phyloP scores from a whole-genome alignment of 2,329 filamentous ascomycete genomes.

The Neurospora sp. region DNA sequence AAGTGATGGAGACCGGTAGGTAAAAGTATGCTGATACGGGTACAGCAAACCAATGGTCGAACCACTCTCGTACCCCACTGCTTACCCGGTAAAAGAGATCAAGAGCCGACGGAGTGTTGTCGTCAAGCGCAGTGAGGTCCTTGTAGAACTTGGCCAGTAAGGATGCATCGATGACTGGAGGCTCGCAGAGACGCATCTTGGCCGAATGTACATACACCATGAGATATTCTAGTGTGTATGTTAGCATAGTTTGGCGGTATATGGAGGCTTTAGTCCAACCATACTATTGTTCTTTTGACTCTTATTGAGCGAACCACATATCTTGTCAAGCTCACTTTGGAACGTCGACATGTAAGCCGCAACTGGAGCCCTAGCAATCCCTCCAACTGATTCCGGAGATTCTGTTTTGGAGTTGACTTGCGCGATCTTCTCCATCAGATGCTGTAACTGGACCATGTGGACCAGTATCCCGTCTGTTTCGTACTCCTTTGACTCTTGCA shows the following conservation, averaged over 20 bases:
- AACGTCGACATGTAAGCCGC: constrained; percentile 38
- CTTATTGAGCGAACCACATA: constrained; percentile 26
- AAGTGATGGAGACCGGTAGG: constrained; percentile 34
- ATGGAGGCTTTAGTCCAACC: constrained; percentile 9
- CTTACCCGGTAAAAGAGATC: constrained; percentile 42
- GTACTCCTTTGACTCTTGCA: constrained; percentile 34
- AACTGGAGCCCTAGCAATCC: constrained; percentile 29
- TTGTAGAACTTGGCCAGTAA: constrained; percentile 33
- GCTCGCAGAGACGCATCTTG: constrained; percentile 36
- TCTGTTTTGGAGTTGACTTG: constrained; percentile 29
- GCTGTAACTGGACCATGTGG: constrained; percentile 38
- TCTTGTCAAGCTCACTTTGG: constrained; percentile 34
- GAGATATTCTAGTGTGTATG: constrained; percentile 25
- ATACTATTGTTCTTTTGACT: constrained; percentile 29
- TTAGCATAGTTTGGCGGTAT: not conserved
- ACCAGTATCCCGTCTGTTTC: constrained; percentile 37
- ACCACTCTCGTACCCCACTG: constrained; percentile 37
- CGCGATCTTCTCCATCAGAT: constrained; percentile 40
- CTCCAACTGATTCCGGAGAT: constrained; percentile 22
- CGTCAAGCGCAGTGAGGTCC: constrained; percentile 28
- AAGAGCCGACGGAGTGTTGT: constrained; percentile 31
- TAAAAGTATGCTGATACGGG: constrained; percentile 33
- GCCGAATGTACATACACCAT: constrained; percentile 31
- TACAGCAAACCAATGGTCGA: constrained; percentile 37
- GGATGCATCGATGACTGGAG: constrained; percentile 31